Conservation (phyloP, 2,329 filamentous ascomycete genomes). For the Fusarium haematococcum region DNA sequence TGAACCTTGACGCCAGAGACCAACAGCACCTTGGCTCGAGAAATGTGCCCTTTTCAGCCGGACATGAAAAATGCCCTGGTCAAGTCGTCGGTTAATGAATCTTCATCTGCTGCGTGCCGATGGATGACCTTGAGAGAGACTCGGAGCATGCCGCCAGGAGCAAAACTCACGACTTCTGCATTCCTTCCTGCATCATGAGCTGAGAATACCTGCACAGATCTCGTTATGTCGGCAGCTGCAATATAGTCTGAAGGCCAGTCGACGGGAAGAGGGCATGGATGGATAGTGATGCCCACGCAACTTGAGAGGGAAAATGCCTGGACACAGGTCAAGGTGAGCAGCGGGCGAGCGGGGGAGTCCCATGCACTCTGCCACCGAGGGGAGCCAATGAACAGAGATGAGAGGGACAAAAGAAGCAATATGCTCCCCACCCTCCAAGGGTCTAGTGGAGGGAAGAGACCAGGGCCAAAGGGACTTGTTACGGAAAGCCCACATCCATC, state of each 20-base stretch:
- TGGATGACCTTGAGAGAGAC: background rate
- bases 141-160: background rate
- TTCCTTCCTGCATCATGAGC: background rate
- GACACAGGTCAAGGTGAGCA: constrained; percentile 14
- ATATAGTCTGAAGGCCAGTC: constrained; percentile 7
- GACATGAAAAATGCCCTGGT: background rate
- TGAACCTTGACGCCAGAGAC: background rate
- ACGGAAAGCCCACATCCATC: background rate
- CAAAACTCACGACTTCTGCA: background rate
- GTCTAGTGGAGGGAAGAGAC: constrained; percentile 16
- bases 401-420: constrained; percentile 46
- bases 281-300: background rate
- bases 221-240: constrained; percentile 26
- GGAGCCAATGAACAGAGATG: constrained; percentile 37
- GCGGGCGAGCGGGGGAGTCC: constrained; percentile 18
- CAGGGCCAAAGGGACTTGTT: constrained; percentile 11
- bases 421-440: constrained; percentile 31
- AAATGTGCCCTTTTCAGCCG: background rate
- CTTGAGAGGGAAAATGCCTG: constrained; percentile 1
- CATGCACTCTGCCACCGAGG: constrained; percentile 20
- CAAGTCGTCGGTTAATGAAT: background rate
- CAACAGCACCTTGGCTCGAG: background rate
- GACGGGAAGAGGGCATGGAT: background rate
- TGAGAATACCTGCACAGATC: background rate
- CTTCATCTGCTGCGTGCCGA: background rate